Evolutionary conservation across 495 filamentous ascomycete genomes (phyloP).

Genomic region (Talaromyces adpressus): DNA sequence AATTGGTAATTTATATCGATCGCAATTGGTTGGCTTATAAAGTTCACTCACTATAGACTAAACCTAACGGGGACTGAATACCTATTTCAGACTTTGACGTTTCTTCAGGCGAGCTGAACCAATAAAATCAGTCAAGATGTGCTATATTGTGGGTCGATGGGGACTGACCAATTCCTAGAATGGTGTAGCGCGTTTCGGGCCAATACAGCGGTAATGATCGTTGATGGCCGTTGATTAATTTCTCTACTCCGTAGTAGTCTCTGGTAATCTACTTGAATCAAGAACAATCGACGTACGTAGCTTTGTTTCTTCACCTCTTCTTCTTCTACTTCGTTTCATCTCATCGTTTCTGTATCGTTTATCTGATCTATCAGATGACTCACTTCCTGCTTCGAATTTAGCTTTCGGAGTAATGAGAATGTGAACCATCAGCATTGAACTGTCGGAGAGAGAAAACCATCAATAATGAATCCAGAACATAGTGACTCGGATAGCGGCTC

Average conservation of each 20-base stretch:
- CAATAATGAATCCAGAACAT: not conserved
- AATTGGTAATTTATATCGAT: not conserved
- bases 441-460: not conserved
- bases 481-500: constrained; percentile 1
- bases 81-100: not conserved
- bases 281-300: not conserved
- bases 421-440: not conserved
- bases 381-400: not conserved
- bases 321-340: not conserved
- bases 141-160: not conserved
- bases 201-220: not conserved
- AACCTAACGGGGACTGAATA: not conserved
- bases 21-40: not conserved
- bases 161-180: not conserved
- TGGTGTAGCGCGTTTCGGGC: not conserved
- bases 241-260: not conserved
- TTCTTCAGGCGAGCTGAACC: not conserved
- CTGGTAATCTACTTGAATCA: not conserved
- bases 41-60: not conserved
- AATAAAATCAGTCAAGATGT: not conserved
- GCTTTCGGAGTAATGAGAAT: not conserved
- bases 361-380: not conserved
- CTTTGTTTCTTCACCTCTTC: not conserved
- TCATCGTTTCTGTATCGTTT: not conserved
- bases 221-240: not conserved